These are phyloP conservation scores for Phytophthora syringae DNA, from an alignment of 352 stramenopile species.

Conservation along the genomic window DNA sequence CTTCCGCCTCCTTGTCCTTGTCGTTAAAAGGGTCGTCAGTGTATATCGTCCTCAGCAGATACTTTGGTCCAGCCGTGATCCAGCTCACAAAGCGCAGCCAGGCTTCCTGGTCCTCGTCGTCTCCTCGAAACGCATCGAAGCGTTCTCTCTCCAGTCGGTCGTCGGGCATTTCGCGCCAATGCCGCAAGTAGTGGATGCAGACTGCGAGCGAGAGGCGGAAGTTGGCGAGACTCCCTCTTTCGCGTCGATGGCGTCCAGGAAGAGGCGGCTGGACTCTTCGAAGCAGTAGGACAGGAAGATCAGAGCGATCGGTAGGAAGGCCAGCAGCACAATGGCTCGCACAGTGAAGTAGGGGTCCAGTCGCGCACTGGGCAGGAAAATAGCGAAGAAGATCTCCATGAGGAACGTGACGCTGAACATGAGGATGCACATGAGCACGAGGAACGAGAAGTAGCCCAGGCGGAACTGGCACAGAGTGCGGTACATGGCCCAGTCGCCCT, in stretches of 20 bases:
- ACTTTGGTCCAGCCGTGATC: constrained; percentile 43
- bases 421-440: constrained; percentile 91
- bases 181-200: constrained; percentile 86
- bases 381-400: constrained; percentile 93
- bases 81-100: constrained; percentile 58
- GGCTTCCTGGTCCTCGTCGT: constrained; percentile 70
- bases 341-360: constrained; percentile 76
- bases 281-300: constrained; percentile 90
- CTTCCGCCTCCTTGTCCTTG: constrained; percentile 76
- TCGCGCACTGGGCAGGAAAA: constrained; percentile 83
- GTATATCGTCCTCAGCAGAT: constrained; percentile 53
- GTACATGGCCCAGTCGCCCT: constrained; percentile 79
- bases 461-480: constrained; percentile 84
- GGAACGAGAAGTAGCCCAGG: constrained; percentile 88
- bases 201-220: constrained; percentile 85
- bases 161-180: constrained; percentile 81
- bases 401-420: constrained; percentile 91
- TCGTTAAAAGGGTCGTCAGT: constrained; percentile 80
- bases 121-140: constrained; percentile 50
- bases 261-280: constrained; percentile 82
- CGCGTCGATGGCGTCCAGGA: constrained; percentile 88
- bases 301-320: constrained; percentile 74
- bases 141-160: constrained; percentile 68
- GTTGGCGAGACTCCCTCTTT: constrained; percentile 83
- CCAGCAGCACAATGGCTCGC: constrained; percentile 73